Base-by-base conservation (phyloP, 225 moss, liverwort and hornwort genomes). In the Pseudoscleropodium purum region DNA sequence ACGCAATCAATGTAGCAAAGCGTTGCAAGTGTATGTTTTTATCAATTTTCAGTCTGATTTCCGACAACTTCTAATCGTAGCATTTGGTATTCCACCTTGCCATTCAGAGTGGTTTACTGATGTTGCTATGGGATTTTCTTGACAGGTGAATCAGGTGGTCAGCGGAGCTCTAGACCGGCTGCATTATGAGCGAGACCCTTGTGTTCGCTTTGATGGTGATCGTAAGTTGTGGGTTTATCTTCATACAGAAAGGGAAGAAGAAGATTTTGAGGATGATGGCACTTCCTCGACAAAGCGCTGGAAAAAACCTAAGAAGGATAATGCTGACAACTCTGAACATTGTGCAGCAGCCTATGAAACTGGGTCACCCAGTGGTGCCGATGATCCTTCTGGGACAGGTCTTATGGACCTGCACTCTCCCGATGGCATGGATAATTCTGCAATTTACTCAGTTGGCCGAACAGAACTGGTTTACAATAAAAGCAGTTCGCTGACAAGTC, bases 251-350 rank as follows among this genome's bases (percentile, higher is more conserved):
- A 95, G 96, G 87, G 95, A 94, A 79, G 96, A 96, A 86, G 96
- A 95, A 86, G 95, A 96, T 90, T 96, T 96, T 91, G 96, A 96
- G 92, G 96, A 96, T 75, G 96, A 96, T 86, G 94, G 95, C 63
- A 96, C 96, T 85, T 95, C 96, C 54, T 96, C 96, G 86, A 96
- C 96, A 18, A 96, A 96, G 88, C 92, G 96, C 87, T 96, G 96
- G 96, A 96, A 96, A 90, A 96, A 96, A 88, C 95, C 96, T 9
- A 96, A 94, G 88, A 96, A 96, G 87, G 96, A 96, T n/a, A 94
- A 88, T 91, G 92, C 92, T 45, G 96, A 96, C 77, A 93, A 92
- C 76, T 93, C 91, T 37, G 96, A 96, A 84, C 92, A 91, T 86
- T 94, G 93, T 90, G 89, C 92, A 63, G 93, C 92, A 89, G 93